Base-by-base conservation (phyloP, 169 alveolate genomes). In the Theileria sp. region DNA sequence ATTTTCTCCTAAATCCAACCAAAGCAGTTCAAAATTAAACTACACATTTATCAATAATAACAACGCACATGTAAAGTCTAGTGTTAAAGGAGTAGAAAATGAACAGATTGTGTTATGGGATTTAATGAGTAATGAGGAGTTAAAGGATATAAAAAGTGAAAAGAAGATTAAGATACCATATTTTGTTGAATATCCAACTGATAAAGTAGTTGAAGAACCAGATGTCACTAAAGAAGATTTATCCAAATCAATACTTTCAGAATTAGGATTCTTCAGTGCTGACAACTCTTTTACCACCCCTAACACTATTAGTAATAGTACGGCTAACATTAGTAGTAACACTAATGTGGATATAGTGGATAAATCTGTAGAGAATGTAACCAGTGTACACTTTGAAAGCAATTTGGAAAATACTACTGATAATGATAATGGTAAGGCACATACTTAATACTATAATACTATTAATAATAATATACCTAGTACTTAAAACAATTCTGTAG, bases 111-210 rank as follows among this genome's bases (percentile, higher is more conserved):
- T n/a, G 1, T 19, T 54, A 17, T 54, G 19, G 19, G 67, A 25
- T 25, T 21, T 58, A 25, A 58, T 58, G 67, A 25, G 15, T 5
- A 58, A 58, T 25, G n/a, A 25, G 2, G 75, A 66, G 3, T 25
- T 71, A 10, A 78, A n/a, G 10, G 67, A 58, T 9, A 32, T 54
- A 3, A 23, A 54, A 12, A 32, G 17, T 12, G 79, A 58, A 32
- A 30, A 36, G 17, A 50, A 79, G 26, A 82, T 82, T n/a, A 75
- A 72, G 76, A 82, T 82, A 49, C 88, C 88, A 10, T 82, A 82
- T 34, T 17, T 79, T 6, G 86, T 82, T 44, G 79, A 82, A 49
- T 82, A 82, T 49, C 88, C 88, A n/a, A 75, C 66, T 23, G 70
- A 82, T 51, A 58, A 30, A n/a, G 88, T 82, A 19, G 9, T n/a